Conservation (phyloP, 352 stramenopile genomes). For the Phytopythium ostracodes region DNA sequence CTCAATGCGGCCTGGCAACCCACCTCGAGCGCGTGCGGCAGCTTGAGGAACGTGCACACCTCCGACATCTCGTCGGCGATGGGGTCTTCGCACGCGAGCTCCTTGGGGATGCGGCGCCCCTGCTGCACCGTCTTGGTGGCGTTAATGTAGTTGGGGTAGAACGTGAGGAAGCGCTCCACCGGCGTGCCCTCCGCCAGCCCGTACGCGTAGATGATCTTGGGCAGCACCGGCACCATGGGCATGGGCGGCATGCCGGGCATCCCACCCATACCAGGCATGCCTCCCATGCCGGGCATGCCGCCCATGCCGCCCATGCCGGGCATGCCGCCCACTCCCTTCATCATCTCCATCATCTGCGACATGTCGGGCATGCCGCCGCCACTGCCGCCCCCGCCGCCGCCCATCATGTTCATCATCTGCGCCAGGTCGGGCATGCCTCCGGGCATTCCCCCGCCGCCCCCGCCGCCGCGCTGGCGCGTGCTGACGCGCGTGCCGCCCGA, state of each 20-base stretch:
- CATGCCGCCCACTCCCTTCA: conserved; percentile 47
- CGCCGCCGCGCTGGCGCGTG: conserved; percentile 22
- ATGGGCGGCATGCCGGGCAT: conserved; percentile 45
- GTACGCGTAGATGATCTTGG: conserved; percentile 68
- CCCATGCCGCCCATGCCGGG: conserved; percentile 34
- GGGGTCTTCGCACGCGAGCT: conserved; percentile 58
- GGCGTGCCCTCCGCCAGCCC: conserved; percentile 51
- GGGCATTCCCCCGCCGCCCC: conserved; percentile 7
- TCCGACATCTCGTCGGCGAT: conserved; percentile 82
- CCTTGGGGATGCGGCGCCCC: conserved; percentile 69
- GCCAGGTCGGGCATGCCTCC: conserved; percentile 33
- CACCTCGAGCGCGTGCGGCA: conserved; percentile 79
- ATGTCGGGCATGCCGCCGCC: conserved; percentile 51
- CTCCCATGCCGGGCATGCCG: conserved; percentile 18
- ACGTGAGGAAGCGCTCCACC: conserved; percentile 61
- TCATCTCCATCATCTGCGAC: conserved; percentile 43
- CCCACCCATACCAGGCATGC: conserved; percentile 43
- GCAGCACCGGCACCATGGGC: conserved; percentile 49
- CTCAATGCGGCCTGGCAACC: not conserved
- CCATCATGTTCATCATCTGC: conserved; percentile 40
- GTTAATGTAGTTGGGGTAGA: conserved; percentile 89
- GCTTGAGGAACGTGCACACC: conserved; percentile 74
- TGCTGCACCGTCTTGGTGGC: conserved; percentile 77
- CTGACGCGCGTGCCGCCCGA: conserved; percentile 11
- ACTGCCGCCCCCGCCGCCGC: conserved; percentile 40